Conservation (phyloP, 768 basidiomycete species). For the Hygrocybe coccinea region DNA sequence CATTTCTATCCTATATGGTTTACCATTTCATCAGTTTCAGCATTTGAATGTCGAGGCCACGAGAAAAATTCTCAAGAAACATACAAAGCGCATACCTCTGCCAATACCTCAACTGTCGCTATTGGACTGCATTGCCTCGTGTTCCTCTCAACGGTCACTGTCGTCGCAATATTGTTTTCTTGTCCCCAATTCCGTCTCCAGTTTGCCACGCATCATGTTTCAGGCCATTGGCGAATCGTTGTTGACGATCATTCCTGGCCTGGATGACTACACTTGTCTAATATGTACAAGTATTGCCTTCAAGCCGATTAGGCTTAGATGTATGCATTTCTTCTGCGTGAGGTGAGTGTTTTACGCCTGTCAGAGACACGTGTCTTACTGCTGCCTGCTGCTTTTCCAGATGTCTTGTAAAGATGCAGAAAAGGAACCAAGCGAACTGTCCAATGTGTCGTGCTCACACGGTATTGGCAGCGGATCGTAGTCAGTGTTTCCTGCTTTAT, state of each 20-base stretch:
- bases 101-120: constrained; percentile 43
- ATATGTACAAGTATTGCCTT: constrained; percentile 91
- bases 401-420: constrained; percentile 90
- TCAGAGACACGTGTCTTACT: not conserved
- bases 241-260: constrained; percentile 70
- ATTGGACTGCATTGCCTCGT: not conserved
- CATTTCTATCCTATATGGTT: not conserved
- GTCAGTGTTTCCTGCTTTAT: constrained; percentile 40
- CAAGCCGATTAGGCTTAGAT: constrained; percentile 80
- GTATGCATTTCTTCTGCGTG: constrained; percentile 76
- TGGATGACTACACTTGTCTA: constrained; percentile 81
- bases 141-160: constrained; percentile 10
- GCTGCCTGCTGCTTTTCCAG: not conserved
- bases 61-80: constrained; percentile 92
- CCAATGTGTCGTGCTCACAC: constrained; percentile 80
- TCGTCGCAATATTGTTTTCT: constrained; percentile 11
- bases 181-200: constrained; percentile 20
- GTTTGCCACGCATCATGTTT: constrained; percentile 48
- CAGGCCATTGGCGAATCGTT: constrained; percentile 80
- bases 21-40: constrained; percentile 52
- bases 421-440: constrained; percentile 65
- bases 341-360: constrained; percentile 23
- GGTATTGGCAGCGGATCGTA: constrained; percentile 69
- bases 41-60: constrained; percentile 82
- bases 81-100: constrained; percentile 82